A percentile compares a stretch with the other conserved stretches of the same genome.
Evolutionary conservation across 2,329 filamentous ascomycete genomes (phyloP).

Genomic region (Colletotrichum sp.): DNA sequence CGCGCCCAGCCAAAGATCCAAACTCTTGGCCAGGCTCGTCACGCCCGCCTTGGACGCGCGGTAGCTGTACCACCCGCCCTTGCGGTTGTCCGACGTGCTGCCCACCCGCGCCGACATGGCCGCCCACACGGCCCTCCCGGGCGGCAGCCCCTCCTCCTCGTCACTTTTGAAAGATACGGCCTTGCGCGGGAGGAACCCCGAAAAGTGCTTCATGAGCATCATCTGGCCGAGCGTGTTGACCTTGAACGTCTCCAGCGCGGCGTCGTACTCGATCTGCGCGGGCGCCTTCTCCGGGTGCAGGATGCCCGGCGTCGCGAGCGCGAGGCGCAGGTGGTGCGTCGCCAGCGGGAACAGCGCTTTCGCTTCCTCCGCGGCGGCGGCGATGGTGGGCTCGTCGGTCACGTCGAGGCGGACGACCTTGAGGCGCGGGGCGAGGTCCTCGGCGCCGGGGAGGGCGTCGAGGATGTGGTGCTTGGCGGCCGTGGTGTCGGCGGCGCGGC

Average conservation of each 20-base stretch:
- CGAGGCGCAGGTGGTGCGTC: slow-evolving; percentile 68
- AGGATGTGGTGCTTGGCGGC: slow-evolving; percentile 39
- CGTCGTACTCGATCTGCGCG: slow-evolving; percentile 63
- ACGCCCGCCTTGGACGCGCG: slow-evolving; percentile 78
- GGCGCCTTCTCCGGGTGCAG: slow-evolving; percentile 77
- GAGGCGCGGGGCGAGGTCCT: slow-evolving; percentile 36
- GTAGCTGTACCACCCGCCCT: slow-evolving; percentile 85
- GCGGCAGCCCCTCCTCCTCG: slow-evolving; percentile 20
- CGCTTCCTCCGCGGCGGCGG: slow-evolving; percentile 57
- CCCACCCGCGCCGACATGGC: slow-evolving; percentile 82
- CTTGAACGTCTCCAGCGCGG: slow-evolving; percentile 71
- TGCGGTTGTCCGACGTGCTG: slow-evolving; percentile 71
- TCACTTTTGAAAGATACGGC: slow-evolving; percentile 37
- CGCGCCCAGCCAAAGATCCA: slow-evolving; percentile 69
- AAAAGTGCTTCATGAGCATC: slow-evolving; percentile 79
- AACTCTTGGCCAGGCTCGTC: slow-evolving; percentile 72
- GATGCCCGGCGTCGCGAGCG: slow-evolving; percentile 73
- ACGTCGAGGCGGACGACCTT: slow-evolving; percentile 49
- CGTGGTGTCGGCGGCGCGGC: slow-evolving; percentile 37
- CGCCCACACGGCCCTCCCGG: slow-evolving; percentile 67
- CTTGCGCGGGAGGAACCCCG: slow-evolving; percentile 69
- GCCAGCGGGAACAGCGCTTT: slow-evolving; percentile 54
- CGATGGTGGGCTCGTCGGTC: slow-evolving; percentile 66
- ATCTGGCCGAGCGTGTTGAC: slow-evolving; percentile 78
- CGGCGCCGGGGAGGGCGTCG: slow-evolving; percentile 26